Conservation (phyloP, 1,284 basidiomycete genomes). For the Trametes polyzona region DNA sequence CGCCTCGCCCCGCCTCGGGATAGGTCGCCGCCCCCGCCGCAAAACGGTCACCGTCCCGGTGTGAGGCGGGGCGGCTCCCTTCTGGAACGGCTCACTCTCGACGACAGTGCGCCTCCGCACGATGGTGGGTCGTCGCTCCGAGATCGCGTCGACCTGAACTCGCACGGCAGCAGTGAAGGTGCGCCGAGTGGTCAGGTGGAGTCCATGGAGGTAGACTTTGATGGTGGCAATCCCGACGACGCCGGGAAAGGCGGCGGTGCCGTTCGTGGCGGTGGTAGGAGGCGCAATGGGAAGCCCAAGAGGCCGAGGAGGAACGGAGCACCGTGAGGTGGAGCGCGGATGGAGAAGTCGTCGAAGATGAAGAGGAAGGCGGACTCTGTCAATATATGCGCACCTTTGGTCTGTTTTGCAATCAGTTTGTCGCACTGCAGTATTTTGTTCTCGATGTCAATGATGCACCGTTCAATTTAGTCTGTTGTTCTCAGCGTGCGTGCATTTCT, state of each 20-base stretch:
- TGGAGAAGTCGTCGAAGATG: neutral
- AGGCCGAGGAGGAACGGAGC: slow-evolving; percentile 7
- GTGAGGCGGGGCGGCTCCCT: slow-evolving; percentile 41
- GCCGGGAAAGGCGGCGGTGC: neutral
- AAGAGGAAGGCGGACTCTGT: neutral
- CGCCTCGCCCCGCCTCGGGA: slow-evolving; percentile 14
- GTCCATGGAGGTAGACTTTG: slow-evolving; percentile 17
- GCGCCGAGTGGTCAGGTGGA: neutral
- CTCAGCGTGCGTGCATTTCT: neutral
- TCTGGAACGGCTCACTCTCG: slow-evolving; percentile 42
- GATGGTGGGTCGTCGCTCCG: slow-evolving; percentile 37
- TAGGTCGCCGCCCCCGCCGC: slow-evolving; percentile 23
- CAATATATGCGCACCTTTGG: slow-evolving; percentile 3
- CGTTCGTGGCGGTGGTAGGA: slow-evolving; percentile 5
- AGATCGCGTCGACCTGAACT: slow-evolving; percentile 40
- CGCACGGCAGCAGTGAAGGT: slow-evolving; percentile 1
- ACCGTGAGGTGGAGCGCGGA: neutral
- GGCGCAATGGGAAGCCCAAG: slow-evolving; percentile 7
- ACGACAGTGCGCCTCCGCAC: slow-evolving; percentile 18
- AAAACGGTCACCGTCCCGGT: slow-evolving; percentile 34
- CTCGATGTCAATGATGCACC: slow-evolving; percentile 7
- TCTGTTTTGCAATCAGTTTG: slow-evolving; percentile 12
- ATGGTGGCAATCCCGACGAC: slow-evolving; percentile 2
- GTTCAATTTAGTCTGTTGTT: neutral
- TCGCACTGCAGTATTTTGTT: slow-evolving; percentile 13